Evolutionary conservation across 73 alveolate species (phyloP), one percentile per base, ranked within the genome.

Genomic region (Stentor roeselii): DNA sequence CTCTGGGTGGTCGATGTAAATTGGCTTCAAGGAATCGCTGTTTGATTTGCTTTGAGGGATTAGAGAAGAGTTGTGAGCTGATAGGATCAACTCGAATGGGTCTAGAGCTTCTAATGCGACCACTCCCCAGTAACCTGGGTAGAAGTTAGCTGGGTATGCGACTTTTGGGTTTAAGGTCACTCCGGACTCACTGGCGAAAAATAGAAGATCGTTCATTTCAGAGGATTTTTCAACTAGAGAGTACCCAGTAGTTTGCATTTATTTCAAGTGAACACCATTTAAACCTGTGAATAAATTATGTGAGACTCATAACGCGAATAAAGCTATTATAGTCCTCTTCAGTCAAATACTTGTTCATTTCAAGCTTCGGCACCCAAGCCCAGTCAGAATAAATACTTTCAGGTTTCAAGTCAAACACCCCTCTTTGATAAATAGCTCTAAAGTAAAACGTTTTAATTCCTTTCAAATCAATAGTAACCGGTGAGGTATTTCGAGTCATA

Each of bases 281-380:
- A n/a, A n/a, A n/a, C n/a, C n/a, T n/a, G n/a, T n/a, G n/a, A n/a
- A n/a, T n/a, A n/a, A n/a, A n/a, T n/a, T 50, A 50, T 11, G 67
- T 50, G 27, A 36, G 21, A 67, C 42, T 67, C 80, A 67, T 67
- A 30, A 67, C 80, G 21, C 34, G 37, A 21, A 67, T 67, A 67
- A 67, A 67, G 27, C 37, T 67, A 32, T 67, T 21, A 34, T 1
- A 67, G 1, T 32, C 34, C 34, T 67, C 80, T 67, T 67, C 37
- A 0, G 21, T 40, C 0, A 67, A 67, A 67, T 67, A 67, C 37
- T 34, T n/a, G 42, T 32, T 67, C n/a, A 67, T 21, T 32, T 67
- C 37, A 15, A 67, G 41, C 80, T 67, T 67, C 0, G 80, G 80
- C 34, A 67, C 80, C 80, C 80, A 67, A 27, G 80, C 80, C n/a